phyloP scores from a whole-genome alignment of 78 protist species.

The Dictyostelium purpureum region DNA sequence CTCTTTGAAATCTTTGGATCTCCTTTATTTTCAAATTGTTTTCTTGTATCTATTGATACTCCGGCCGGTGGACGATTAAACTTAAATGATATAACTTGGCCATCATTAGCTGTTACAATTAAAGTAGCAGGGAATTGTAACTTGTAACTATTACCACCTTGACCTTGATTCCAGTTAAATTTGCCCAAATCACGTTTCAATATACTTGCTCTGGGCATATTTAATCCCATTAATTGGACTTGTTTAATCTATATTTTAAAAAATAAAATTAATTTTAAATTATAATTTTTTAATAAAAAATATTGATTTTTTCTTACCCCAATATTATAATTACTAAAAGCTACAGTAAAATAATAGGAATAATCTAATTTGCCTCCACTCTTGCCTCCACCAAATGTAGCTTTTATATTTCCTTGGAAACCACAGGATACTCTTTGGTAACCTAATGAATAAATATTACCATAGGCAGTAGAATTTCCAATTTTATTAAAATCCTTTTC shows the following conservation, averaged over 20 bases:
- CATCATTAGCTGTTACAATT: conserved; percentile 4
- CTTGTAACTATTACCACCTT: neutral
- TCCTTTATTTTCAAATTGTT: conserved; percentile 16
- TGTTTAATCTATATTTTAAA: neutral
- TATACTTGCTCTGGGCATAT: neutral
- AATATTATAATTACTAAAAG: neutral
- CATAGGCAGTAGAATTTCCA: neutral
- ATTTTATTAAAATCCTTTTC: conserved; percentile 21
- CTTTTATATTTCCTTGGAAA: neutral
- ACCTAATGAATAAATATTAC: conserved; percentile 40
- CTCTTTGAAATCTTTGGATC: neutral
- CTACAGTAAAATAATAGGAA: conserved; percentile 31
- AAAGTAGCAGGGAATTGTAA: conserved; percentile 50
- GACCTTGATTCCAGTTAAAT: neutral
- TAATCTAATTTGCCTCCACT: neutral
- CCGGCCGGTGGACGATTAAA: conserved; percentile 8
- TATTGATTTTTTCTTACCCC: conserved; percentile 4
- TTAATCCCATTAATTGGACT: conserved; percentile 17
- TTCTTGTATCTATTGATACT: neutral
- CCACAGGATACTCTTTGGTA: conserved; percentile 62
- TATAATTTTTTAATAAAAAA: neutral
- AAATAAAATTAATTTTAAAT: neutral
- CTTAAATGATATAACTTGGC: neutral
- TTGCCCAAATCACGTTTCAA: neutral
- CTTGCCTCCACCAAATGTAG: conserved; percentile 6